Conservation (phyloP, 106 monocot species). For the Acorus calamus region DNA sequence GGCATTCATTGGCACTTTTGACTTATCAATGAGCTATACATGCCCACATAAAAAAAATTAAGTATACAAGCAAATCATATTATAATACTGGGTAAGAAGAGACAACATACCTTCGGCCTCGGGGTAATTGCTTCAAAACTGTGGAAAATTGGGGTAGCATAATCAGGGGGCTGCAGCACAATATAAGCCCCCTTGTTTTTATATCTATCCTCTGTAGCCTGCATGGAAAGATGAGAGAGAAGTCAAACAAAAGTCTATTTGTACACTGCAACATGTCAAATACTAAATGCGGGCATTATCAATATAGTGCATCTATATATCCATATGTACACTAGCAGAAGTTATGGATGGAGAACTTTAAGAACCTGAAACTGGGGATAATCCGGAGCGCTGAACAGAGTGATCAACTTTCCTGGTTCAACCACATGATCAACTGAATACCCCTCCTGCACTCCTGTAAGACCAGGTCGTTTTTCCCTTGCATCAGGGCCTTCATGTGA, state of each 20-base stretch:
- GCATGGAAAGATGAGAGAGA: neutral
- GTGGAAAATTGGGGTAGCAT: conserved; percentile 47
- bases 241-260: too few relatives aligned
- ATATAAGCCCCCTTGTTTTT: conserved; percentile 62
- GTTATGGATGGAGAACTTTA: neutral
- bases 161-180: conserved; percentile 50
- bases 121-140: conserved; percentile 60
- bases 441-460: conserved; percentile 69
- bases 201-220: conserved; percentile 51
- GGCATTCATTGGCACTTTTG: too few relatives aligned
- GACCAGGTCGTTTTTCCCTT: conserved; percentile 67
- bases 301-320: too few relatives aligned
- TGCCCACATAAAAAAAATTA: too few relatives aligned
- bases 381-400: conserved; percentile 94
- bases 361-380: conserved; percentile 96
- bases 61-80: too few relatives aligned
- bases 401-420: conserved; percentile 74
- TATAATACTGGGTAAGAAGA: too few relatives aligned
- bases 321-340: neutral
- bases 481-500: conserved; percentile 99
- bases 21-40: too few relatives aligned
- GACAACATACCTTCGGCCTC: conserved; percentile 39
- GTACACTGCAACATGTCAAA: too few relatives aligned
- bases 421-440: conserved; percentile 90
- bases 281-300: too few relatives aligned